Evolutionary conservation across 2,329 filamentous ascomycete genomes (phyloP), one percentile per base, ranked within the genome.

Genomic region (Coleophoma crateriformis): DNA sequence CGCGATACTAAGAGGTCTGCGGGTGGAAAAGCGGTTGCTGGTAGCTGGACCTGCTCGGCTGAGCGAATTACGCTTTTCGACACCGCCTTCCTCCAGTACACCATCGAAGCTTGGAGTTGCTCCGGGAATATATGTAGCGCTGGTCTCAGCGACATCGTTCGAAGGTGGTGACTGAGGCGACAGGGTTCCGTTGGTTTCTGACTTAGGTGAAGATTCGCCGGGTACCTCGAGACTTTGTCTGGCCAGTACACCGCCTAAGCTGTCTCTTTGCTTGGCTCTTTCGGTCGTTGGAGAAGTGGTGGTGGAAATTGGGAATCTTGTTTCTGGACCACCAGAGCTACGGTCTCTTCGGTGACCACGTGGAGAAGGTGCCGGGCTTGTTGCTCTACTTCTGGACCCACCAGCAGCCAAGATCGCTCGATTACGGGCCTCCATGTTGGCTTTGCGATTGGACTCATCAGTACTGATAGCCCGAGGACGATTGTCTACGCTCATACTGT

Each of bases 401-500:
- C 60, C 58, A 15, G 63, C 64, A 34, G 59, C 81, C 43, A 94
- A 82, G 54, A 92, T 79, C 46, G 90, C 89, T 54, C 89, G 84
- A 66, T 90, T 88, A 47, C 94, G 84, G 66, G 96, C 94, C 69
- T 97, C 92, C 83, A 96, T 92, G 58, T 95, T 85, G 41, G 89
- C 89, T 62, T 90, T 89, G 52, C 94, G 87, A 68, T 95, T 95
- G 71, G 90, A 95, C 74, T 99, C 94, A 64, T 99, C 90, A 1
- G 90, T 95, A 66, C 89, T 95, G 62, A 96, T 88, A 32, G 91
- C 91, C 44, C 94, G 86, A 20, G 88, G 87, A 39, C 90, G 84
- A 55, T 69, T 71, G 45, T 73, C 73, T n/a, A 75, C 73, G 38
- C 73, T 71, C 1, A 84, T 84, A n/a, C 79, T 79, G 60, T 87